These are phyloP conservation scores for Teunomyces barrocoloradensis DNA, from an alignment of 805 yeast species.

Conservation along the genomic window DNA sequence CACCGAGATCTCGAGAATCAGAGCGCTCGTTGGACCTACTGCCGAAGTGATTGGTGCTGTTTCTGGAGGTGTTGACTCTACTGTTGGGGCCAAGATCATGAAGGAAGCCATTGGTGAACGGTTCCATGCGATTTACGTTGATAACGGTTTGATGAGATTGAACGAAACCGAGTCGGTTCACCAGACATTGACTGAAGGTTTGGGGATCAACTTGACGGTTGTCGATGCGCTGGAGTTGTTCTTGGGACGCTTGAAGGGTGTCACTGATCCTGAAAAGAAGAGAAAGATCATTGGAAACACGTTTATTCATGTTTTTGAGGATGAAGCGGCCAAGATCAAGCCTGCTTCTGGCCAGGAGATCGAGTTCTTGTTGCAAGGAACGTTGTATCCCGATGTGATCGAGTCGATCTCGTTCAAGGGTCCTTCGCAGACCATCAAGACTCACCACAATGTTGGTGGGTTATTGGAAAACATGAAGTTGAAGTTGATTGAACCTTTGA, in stretches of 20 bases:
- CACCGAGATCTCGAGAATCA: conserved; percentile 91
- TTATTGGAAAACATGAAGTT: conserved; percentile 96
- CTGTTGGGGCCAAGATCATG: conserved; percentile 98
- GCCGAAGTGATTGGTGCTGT: conserved; percentile 99
- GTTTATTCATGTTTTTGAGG: conserved; percentile 94
- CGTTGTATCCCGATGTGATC: conserved; percentile 96
- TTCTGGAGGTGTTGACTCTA: conserved; percentile 98
- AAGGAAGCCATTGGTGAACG: conserved; percentile 97
- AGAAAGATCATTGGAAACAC: conserved; percentile 98
- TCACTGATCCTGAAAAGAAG: conserved; percentile 98
- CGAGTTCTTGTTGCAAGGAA: conserved; percentile 93
- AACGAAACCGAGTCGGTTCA: conserved; percentile 89
- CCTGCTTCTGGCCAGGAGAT: conserved; percentile 88
- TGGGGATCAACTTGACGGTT: conserved; percentile 92
- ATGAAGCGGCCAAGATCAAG: conserved; percentile 87
- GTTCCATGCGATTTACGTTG: conserved; percentile 97
- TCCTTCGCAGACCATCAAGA: conserved; percentile 98
- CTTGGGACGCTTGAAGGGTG: conserved; percentile 81
- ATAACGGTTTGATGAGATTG: conserved; percentile 95
- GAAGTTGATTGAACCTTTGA: conserved; percentile 95
- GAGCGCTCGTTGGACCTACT: conserved; percentile 89
- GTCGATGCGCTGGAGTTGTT: conserved; percentile 93
- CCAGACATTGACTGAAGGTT: conserved; percentile 85
- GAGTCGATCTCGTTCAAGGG: conserved; percentile 99
- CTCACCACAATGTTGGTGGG: conserved; percentile 99